Evolutionary conservation across 805 yeast species (phyloP), one percentile per base, ranked within the genome.

Genomic region (Candida andamanensis): DNA sequence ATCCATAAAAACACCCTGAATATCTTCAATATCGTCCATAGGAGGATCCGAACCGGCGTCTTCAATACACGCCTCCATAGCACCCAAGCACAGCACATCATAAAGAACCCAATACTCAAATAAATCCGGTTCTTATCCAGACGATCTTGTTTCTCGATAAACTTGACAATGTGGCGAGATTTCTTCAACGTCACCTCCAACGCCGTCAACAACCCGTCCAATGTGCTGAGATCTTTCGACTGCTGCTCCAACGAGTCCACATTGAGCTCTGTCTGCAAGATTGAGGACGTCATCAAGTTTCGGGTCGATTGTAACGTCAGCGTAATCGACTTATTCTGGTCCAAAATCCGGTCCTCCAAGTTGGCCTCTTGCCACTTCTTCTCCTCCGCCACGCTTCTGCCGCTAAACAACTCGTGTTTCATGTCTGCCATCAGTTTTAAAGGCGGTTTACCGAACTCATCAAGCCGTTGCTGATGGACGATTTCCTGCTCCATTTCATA

Each of bases 61-160:
- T 61, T 56, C 24, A 74, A 49, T 2, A 74, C 52, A 42, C 80
- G 54, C 35, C 67, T 54, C 69, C 74, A 74, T 2, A 72, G 31
- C 6, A 74, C 69, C 73, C 75, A 72, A 5, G 54, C 46, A 36
- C 74, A 64, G 24, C 72, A 71, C 2, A 61, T 35, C 15, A 60
- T 35, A 33, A 74, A 65, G 36, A 74, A 67, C 12, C 66, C 70
- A 4, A 72, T 36, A 17, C 76, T 61, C 33, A 66, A 38, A 46
- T 72, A 74, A 16, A 74, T 73, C 26, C 73, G 58, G 30, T 62
- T 47, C 35, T 72, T 62, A 40, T 74, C 79, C 4, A 58, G 52
- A 32, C 61, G 56, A 41, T 74, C 76, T 32, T 74, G 70, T 41
- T 67, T 70, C 39, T 74, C 76, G 25, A 74, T 73, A 29, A 68